Evolutionary conservation across 1,284 basidiomycete genomes (phyloP).

Genomic region (Naganishia sp.): DNA sequence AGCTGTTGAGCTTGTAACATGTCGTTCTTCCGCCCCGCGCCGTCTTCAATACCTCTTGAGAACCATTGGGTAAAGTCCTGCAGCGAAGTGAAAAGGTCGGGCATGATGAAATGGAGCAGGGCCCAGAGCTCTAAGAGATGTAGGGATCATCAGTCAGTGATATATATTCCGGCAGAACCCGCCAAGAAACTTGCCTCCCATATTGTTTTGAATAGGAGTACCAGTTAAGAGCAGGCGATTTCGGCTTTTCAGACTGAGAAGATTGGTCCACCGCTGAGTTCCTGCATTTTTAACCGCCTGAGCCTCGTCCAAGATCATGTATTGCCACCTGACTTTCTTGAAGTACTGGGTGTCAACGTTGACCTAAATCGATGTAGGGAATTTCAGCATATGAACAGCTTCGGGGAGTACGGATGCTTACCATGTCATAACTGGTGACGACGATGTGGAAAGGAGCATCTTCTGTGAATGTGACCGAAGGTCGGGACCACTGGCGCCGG

Average conservation of each 20-base stretch:
- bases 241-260: conserved; percentile 92
- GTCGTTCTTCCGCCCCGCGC: conserved; percentile 62
- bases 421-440: conserved; percentile 96
- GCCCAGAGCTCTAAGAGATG: conserved; percentile 87
- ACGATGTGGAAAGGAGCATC: conserved; percentile 96
- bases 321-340: conserved; percentile 98
- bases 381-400: background rate
- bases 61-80: conserved; percentile 99
- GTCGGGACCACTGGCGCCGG: conserved; percentile 98
- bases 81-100: conserved; percentile 96
- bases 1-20: conserved; percentile 91
- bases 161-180: background rate
- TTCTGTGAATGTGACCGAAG: conserved; percentile 92
- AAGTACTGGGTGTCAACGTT: conserved; percentile 99
- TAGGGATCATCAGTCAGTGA: conserved; percentile 6
- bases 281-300: conserved; percentile 99
- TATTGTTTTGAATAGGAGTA: conserved; percentile 98
- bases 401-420: conserved; percentile 51
- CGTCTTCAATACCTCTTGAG: conserved; percentile 98
- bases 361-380: conserved; percentile 59
- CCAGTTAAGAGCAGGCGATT: conserved; percentile 94
- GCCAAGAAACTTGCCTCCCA: conserved; percentile 74
- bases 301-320: conserved; percentile 98
- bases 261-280: conserved; percentile 96
- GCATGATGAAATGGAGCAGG: conserved; percentile 99